Percentiles rank a stretch among this genome's conserved stretches.
phyloP scores from a whole-genome alignment of 2,329 filamentous ascomycete genomes.

The Aspergillus uvarum region DNA sequence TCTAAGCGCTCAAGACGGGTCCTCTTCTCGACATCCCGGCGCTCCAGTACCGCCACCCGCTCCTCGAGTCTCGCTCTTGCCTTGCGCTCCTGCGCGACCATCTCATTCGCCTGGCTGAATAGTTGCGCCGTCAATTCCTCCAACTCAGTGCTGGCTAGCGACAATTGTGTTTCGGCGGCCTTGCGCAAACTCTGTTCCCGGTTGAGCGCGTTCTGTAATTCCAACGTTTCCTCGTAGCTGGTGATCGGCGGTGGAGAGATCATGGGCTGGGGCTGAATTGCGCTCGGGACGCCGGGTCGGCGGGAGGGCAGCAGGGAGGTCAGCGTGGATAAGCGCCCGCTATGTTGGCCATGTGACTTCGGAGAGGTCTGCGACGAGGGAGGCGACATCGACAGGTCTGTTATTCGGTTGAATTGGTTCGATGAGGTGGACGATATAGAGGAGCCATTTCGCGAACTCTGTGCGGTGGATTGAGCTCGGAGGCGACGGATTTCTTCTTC shows the following conservation, averaged over 20 bases:
- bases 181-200: slow-evolving; percentile 56
- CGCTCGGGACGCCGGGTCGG: slow-evolving; percentile 33
- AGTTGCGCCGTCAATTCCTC: slow-evolving; percentile 61
- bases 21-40: slow-evolving; percentile 51
- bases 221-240: slow-evolving; percentile 31
- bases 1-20: slow-evolving; percentile 56
- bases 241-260: slow-evolving; percentile 26
- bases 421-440: slow-evolving; percentile 31
- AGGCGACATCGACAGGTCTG: slow-evolving; percentile 40
- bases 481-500: slow-evolving; percentile 61
- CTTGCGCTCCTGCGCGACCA: slow-evolving; percentile 63
- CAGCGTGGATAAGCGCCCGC: slow-evolving; percentile 40
- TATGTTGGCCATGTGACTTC: slow-evolving; percentile 27
- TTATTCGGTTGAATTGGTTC: slow-evolving; percentile 22
- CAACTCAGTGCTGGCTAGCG: slow-evolving; percentile 57
- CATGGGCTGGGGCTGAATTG: slow-evolving; percentile 5
- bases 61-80: slow-evolving; percentile 55
- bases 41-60: slow-evolving; percentile 47
- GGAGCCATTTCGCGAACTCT: slow-evolving; percentile 25
- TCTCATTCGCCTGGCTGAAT: slow-evolving; percentile 65
- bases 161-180: slow-evolving; percentile 57
- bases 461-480: slow-evolving; percentile 31
- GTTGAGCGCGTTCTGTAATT: slow-evolving; percentile 55
- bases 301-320: slow-evolving; percentile 42
- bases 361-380: slow-evolving; percentile 29